Percentiles rank a stretch among this genome's conserved stretches.
These are phyloP conservation scores for Apiospora rasikravindrae DNA, from an alignment of 2,329 filamentous ascomycete species.

Conservation along the genomic window DNA sequence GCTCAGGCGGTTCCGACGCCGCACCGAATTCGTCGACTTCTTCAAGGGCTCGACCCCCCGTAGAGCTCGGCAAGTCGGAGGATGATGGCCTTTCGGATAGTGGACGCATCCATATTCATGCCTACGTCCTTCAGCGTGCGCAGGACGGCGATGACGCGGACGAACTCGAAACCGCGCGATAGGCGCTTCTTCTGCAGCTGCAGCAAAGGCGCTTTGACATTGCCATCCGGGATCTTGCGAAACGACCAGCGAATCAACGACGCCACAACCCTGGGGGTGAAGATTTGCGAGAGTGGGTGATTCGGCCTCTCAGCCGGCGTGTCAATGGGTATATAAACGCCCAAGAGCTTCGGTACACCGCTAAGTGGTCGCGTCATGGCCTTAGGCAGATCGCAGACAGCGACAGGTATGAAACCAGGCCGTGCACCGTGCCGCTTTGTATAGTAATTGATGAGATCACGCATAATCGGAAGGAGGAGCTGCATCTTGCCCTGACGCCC, in stretches of 20 bases:
- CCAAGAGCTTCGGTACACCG: constrained; percentile 38
- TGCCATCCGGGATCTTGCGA: constrained; percentile 39
- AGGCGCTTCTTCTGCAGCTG: constrained; percentile 19
- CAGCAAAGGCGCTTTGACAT: constrained; percentile 19
- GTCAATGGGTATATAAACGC: constrained; percentile 48
- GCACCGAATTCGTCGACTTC: constrained; percentile 28
- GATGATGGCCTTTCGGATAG: constrained; percentile 36
- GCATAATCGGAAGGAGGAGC: constrained; percentile 50
- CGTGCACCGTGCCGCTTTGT: constrained; percentile 36
- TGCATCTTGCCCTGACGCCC: constrained; percentile 49
- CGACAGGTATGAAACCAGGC: constrained; percentile 47
- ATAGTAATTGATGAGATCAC: constrained; percentile 48
- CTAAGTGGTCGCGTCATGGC: constrained; percentile 38
- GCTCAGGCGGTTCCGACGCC: constrained; percentile 35
- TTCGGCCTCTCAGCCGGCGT: constrained; percentile 45
- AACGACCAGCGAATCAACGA: constrained; percentile 54
- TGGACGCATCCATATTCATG: constrained; percentile 30
- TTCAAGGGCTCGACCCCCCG: constrained; percentile 32
- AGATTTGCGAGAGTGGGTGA: constrained; percentile 55
- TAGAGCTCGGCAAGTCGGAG: constrained; percentile 42
- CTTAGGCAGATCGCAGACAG: constrained; percentile 49
- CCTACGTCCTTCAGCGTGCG: constrained; percentile 40
- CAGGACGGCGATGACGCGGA: constrained; percentile 40
- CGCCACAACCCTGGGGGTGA: constrained; percentile 46
- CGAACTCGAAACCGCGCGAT: constrained; percentile 35